These are phyloP conservation scores for Sordaria brevicollis DNA, from an alignment of 495 filamentous ascomycete genomes.

Conservation along the genomic window DNA sequence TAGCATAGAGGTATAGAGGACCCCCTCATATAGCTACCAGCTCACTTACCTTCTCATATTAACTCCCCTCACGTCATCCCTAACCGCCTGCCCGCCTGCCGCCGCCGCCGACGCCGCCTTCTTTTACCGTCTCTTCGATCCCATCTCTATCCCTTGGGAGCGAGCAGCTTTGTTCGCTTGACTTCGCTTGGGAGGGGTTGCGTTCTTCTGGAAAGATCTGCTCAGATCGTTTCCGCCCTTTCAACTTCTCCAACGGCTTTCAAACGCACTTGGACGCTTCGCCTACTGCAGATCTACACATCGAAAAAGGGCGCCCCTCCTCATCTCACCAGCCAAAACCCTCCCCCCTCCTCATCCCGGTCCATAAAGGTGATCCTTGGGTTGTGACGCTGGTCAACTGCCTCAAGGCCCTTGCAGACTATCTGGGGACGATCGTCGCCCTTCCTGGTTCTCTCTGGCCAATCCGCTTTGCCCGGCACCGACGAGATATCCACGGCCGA, in stretches of 20 bases:
- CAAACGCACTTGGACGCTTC: not conserved
- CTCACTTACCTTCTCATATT: not conserved
- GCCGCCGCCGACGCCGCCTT: not conserved
- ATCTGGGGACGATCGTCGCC: not conserved
- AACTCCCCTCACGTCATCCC: not conserved
- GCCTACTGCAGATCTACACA: not conserved
- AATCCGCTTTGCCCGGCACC: not conserved
- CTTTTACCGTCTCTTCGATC: no score
- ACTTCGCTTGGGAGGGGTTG: not conserved
- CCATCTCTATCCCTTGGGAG: not conserved
- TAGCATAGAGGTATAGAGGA: not conserved
- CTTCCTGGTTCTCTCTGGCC: not conserved
- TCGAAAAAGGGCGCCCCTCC: not conserved
- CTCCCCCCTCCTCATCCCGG: not conserved
- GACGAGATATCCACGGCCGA: not conserved
- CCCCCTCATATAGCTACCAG: not conserved
- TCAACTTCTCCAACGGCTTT: not conserved
- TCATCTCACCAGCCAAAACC: not conserved
- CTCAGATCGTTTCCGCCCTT: not conserved
- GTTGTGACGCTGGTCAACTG: not conserved
- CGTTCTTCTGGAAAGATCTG: not conserved
- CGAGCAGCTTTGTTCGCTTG: not conserved
- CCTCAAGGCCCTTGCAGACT: not conserved
- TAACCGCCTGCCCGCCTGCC: not conserved
- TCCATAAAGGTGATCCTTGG: not conserved